Evolutionary conservation across 495 filamentous ascomycete species (phyloP).

Genomic region (Penicillium longicatenatum): DNA sequence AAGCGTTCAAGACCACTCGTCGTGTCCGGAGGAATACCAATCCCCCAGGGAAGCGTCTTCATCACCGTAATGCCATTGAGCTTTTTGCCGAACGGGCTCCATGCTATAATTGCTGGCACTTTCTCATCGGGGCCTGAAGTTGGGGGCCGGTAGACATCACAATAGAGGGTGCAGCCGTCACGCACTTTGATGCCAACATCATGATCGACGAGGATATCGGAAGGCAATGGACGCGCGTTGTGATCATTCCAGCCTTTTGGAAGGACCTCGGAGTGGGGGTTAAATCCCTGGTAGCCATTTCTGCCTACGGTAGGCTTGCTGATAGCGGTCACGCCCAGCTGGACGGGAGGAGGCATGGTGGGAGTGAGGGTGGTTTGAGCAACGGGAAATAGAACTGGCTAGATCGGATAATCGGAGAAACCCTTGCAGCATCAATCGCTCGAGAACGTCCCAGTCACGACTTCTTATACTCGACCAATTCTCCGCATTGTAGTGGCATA

Average conservation of each 20-base stretch:
- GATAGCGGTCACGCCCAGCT: too few relatives aligned
- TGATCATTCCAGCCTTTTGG: constrained; percentile 10
- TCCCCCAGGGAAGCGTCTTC: constrained; percentile 16
- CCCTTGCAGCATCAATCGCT: too few relatives aligned
- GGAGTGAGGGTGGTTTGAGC: too few relatives aligned
- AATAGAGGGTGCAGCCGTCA: constrained; percentile 31
- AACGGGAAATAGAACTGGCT: too few relatives aligned
- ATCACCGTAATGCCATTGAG: constrained; percentile 21
- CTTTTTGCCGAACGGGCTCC: constrained; percentile 38
- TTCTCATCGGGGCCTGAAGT: constrained; percentile 9
- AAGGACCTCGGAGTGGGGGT: constrained; percentile 14
- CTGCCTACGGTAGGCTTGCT: too few relatives aligned
- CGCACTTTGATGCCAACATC: constrained; percentile 24
- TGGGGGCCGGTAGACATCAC: constrained; percentile 34
- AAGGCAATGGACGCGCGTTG: constrained; percentile 10
- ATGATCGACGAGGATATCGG: constrained; percentile 21
- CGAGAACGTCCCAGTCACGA: too few relatives aligned
- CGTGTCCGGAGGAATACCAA: constrained; percentile 23
- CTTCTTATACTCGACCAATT: too few relatives aligned
- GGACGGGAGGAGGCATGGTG: too few relatives aligned
- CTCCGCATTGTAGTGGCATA: too few relatives aligned
- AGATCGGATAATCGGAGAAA: too few relatives aligned
- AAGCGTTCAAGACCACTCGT: constrained; percentile 42
- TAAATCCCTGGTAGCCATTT: neutral
- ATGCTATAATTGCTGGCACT: constrained; percentile 32